These are phyloP conservation scores for Salix udensis DNA, from an alignment of 345 rosid genomes.

Conservation along the genomic window DNA sequence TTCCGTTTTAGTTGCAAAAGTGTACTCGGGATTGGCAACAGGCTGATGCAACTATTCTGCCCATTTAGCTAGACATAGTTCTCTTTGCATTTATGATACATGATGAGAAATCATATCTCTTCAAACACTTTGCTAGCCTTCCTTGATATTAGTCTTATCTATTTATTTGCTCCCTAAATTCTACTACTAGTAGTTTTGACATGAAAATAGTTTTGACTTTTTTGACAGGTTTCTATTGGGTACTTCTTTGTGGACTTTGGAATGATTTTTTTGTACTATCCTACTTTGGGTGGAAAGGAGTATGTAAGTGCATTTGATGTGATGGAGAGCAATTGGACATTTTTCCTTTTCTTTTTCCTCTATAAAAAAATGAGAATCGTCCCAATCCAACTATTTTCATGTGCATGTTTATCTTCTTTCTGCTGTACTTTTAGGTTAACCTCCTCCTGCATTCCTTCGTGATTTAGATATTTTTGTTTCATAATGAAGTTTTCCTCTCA, in stretches of 20 bases:
- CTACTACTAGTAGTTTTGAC: not conserved
- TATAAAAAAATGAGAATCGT: not conserved
- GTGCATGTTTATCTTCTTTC: slow-evolving; percentile 1
- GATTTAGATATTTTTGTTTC: not conserved
- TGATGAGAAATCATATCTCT: not conserved
- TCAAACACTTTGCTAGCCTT: not conserved
- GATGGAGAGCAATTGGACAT: not conserved
- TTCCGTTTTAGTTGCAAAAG: not conserved
- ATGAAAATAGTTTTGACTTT: not conserved
- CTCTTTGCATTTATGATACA: not conserved
- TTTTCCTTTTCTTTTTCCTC: not conserved
- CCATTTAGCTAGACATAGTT: not conserved
- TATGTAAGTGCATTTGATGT: slow-evolving; percentile 21
- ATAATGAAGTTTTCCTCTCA: not conserved
- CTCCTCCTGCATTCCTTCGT: not conserved
- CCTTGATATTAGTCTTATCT: not conserved
- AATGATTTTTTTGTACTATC: slow-evolving; percentile 32
- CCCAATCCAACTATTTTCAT: not conserved
- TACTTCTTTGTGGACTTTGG: slow-evolving; percentile 33
- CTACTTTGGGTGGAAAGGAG: slow-evolving; percentile 30
- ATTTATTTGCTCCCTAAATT: not conserved
- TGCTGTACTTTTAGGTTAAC: not conserved
- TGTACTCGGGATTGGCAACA: not conserved
- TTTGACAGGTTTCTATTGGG: slow-evolving; percentile 33
- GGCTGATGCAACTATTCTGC: not conserved